These are phyloP conservation scores for Alectoria sarmentosa DNA, from an alignment of 495 filamentous ascomycete genomes.

Conservation along the genomic window DNA sequence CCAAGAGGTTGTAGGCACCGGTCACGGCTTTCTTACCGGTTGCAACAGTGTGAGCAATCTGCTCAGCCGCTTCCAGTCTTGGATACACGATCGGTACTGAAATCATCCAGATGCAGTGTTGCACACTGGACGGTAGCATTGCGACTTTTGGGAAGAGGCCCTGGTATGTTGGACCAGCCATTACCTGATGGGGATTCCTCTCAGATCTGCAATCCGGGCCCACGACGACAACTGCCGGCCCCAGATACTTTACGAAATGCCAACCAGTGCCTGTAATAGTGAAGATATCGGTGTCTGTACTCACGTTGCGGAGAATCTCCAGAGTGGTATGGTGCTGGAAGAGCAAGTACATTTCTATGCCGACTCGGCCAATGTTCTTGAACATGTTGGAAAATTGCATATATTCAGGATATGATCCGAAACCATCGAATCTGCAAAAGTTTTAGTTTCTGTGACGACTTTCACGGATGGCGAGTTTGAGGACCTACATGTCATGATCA, in stretches of 20 bases:
- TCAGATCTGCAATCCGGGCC: slow-evolving; percentile 90
- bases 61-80: slow-evolving; percentile 82
- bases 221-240: slow-evolving; percentile 81
- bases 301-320: slow-evolving; percentile 82
- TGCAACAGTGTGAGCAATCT: slow-evolving; percentile 79
- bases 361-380: slow-evolving; percentile 94
- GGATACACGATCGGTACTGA: slow-evolving; percentile 89
- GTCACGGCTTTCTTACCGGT: slow-evolving; percentile 95
- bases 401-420: slow-evolving; percentile 92
- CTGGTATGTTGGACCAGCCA: slow-evolving; percentile 95
- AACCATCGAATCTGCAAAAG: slow-evolving; percentile 79
- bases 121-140: slow-evolving; percentile 81
- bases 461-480: not conserved
- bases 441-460: not conserved
- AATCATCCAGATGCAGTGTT: slow-evolving; percentile 94
- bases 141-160: slow-evolving; percentile 94
- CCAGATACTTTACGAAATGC: slow-evolving; percentile 97
- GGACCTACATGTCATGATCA: slow-evolving; percentile 95
- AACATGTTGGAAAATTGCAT: slow-evolving; percentile 98
- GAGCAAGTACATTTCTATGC: slow-evolving; percentile 98
- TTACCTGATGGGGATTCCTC: slow-evolving; percentile 80
- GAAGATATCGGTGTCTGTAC: slow-evolving; percentile 83
- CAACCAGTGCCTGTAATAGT: slow-evolving; percentile 94
- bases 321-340: slow-evolving; percentile 98
- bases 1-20: slow-evolving; percentile 87